phyloP scores from a whole-genome alignment of 441 rosid species.

The Caryocar brasiliense region DNA sequence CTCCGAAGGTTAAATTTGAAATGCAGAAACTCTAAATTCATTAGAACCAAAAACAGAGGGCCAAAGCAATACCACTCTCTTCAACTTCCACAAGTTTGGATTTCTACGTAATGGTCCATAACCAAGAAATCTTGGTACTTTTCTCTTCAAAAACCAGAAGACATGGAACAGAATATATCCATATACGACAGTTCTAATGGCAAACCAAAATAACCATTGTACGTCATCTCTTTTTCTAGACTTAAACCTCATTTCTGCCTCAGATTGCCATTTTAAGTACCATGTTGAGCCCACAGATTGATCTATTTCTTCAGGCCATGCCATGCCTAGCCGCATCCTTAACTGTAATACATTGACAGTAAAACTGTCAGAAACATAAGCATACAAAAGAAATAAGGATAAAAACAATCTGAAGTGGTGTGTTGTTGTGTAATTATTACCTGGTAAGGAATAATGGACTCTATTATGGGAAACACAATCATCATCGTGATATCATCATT shows the following conservation, averaged over 20 bases:
- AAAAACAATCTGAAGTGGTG: slow-evolving; percentile 10
- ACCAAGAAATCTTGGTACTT: slow-evolving; percentile 64
- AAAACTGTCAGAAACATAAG: background rate
- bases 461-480: slow-evolving; percentile 58
- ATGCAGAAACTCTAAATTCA: background rate
- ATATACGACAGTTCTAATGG: slow-evolving; percentile 42
- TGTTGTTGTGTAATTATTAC: slow-evolving; percentile 29
- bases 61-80: slow-evolving; percentile 58
- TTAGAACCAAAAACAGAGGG: background rate
- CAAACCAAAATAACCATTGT: slow-evolving; percentile 67
- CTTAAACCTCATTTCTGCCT: slow-evolving; percentile 56
- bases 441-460: slow-evolving; percentile 64
- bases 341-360: slow-evolving; percentile 33
- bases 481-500: slow-evolving; percentile 71
- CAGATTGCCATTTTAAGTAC: slow-evolving; percentile 85
- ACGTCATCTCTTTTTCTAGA: slow-evolving; percentile 50
- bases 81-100: slow-evolving; percentile 63
- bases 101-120: slow-evolving; percentile 69
- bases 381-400: background rate
- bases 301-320: slow-evolving; percentile 83
- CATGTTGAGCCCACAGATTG: slow-evolving; percentile 71
- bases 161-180: slow-evolving; percentile 59
- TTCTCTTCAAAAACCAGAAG: slow-evolving; percentile 57
- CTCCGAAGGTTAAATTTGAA: too few relatives aligned
- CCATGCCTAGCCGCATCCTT: slow-evolving; percentile 72